Evolutionary conservation across 495 filamentous ascomycete species (phyloP).

Genomic region (Bacidia rubella): DNA sequence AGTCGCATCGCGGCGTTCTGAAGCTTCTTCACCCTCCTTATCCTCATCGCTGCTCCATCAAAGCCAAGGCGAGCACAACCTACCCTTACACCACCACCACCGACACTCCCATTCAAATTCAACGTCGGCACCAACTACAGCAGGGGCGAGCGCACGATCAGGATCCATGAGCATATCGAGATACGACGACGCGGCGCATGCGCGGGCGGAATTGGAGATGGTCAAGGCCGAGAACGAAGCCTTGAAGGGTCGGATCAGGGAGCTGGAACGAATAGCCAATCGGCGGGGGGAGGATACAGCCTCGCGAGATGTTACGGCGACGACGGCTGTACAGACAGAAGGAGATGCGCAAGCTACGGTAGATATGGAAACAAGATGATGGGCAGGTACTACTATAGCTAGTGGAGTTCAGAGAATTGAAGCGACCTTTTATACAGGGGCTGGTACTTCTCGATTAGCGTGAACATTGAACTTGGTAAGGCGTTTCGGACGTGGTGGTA

Average conservation of each 20-base stretch:
- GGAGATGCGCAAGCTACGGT: too few species aligned
- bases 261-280: constrained; percentile 44
- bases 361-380: background rate
- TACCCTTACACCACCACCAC: constrained; percentile 17
- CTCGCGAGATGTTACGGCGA: background rate
- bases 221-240: constrained; percentile 71
- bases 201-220: constrained; percentile 56
- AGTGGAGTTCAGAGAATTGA: background rate
- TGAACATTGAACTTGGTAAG: background rate
- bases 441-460: background rate
- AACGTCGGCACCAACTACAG: constrained; percentile 14
- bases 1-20: constrained; percentile 30
- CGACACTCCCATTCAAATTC: constrained; percentile 22
- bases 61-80: constrained; percentile 18
- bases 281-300: background rate
- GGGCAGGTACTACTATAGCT: background rate
- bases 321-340: too few species aligned
- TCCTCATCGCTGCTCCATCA: constrained; percentile 22
- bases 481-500: background rate
- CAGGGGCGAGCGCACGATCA: constrained; percentile 14
- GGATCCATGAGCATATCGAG: constrained; percentile 17
- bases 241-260: constrained; percentile 57
- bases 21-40: constrained; percentile 26
- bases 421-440: background rate
- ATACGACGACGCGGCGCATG: constrained; percentile 58